Evolutionary conservation across 495 filamentous ascomycete genomes (phyloP).

Genomic region (Aspergillus incahuasiensis): DNA sequence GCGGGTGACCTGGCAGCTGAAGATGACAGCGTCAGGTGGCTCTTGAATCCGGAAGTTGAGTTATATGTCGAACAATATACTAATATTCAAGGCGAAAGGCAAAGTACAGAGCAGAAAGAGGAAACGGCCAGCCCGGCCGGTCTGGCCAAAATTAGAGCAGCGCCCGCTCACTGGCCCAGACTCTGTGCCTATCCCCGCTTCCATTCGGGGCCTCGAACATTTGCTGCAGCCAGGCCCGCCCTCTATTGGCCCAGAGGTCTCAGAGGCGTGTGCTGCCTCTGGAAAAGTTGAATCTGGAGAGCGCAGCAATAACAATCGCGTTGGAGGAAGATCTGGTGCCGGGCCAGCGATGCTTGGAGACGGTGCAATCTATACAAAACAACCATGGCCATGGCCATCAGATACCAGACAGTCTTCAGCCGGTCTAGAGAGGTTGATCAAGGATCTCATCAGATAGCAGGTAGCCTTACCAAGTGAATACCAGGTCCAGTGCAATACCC

Average conservation of each 20-base stretch:
- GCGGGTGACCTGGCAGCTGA: not conserved
- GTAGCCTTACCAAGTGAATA: not conserved
- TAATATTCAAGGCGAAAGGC: not conserved
- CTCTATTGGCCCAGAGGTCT: constrained; percentile 12
- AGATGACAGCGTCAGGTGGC: constrained; percentile 16
- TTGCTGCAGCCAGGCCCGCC: not conserved
- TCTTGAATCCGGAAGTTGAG: not conserved
- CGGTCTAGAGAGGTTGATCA: not conserved
- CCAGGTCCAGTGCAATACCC: not conserved
- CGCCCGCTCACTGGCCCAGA: not conserved
- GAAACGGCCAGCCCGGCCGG: constrained; percentile 7
- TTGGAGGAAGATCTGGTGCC: no score
- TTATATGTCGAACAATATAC: not conserved
- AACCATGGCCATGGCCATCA: not conserved
- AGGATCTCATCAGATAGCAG: not conserved
- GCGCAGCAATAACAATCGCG: no score
- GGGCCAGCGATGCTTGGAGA: not conserved
- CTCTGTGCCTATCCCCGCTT: constrained; percentile 18
- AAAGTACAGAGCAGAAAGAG: constrained; percentile 6
- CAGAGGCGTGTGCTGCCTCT: constrained; percentile 15
- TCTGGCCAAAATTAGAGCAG: constrained; percentile 18
- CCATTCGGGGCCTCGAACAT: constrained; percentile 25
- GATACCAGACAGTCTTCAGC: not conserved
- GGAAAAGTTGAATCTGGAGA: not conserved
- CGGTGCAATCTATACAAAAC: constrained; percentile 6